phyloP scores from a whole-genome alignment of 2,329 filamentous ascomycete species.

The Penicillium sp. region DNA sequence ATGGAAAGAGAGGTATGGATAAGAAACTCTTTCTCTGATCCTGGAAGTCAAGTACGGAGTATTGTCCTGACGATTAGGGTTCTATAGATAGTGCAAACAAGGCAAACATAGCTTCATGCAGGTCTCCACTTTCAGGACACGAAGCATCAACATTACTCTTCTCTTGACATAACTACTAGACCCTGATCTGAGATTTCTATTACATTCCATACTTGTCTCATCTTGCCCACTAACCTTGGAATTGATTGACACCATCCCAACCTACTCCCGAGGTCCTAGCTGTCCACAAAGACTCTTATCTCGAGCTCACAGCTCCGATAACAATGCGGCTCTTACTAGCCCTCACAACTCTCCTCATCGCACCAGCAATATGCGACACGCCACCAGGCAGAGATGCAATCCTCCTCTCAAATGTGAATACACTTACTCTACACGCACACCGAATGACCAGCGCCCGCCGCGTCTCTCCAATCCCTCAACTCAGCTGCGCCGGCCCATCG shows the following conservation, averaged over 20 bases:
- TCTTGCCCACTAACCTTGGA: neutral
- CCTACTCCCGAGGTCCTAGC: neutral
- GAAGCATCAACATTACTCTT: neutral
- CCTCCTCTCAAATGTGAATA: constrained; percentile 67
- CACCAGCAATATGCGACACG: constrained; percentile 20
- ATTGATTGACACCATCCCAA: neutral
- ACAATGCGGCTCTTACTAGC: constrained; percentile 23
- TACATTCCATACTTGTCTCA: too few species aligned
- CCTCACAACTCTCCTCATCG: constrained; percentile 22
- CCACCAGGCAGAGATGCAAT: constrained; percentile 52
- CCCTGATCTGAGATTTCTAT: neutral
- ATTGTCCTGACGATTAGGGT: neutral
- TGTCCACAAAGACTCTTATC: neutral
- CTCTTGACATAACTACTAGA: constrained; percentile 3
- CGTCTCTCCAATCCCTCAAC: constrained; percentile 72
- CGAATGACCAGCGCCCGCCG: constrained; percentile 74
- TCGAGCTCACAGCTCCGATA: neutral
- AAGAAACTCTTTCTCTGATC: too few species aligned
- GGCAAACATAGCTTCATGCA: neutral
- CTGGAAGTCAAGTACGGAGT: too few species aligned
- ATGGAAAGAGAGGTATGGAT: too few species aligned
- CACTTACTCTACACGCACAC: constrained; percentile 73
- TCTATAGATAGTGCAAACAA: constrained; percentile 1
- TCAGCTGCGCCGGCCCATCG: constrained; percentile 71
- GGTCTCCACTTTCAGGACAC: constrained; percentile 3